Base-by-base conservation (phyloP, 225 moss, liverwort and hornwort species). In the Thuidium tamariscinum region DNA sequence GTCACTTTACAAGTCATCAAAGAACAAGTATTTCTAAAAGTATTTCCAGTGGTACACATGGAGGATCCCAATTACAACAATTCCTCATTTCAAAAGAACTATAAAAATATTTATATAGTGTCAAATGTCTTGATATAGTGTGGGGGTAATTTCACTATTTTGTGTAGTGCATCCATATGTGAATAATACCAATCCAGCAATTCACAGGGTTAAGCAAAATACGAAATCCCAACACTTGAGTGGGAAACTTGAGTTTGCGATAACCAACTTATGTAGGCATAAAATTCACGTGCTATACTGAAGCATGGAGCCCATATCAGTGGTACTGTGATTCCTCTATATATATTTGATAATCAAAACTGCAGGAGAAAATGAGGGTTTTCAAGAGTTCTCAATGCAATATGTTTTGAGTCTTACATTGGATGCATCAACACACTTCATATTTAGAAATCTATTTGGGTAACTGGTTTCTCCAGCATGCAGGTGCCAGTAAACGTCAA, bases 391-490 rank as follows among this genome's bases (percentile, higher is more conserved):
- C 13, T 41, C 27, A 37, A 69, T 39, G 61, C 60, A 51, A n/a
- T 54, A 66, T 54, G 34, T 48, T 84, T 29, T n/a, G 52, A 68
- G 84, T 74, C 60, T 64, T 61, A 49, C 56, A 57, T 34, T 51
- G 65, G 20, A 69, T 63, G 63, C 56, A 79, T n/a, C 48, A 70
- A 71, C 69, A 20, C 34, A 44, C 51, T 82, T 46, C 44, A 51
- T 18, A 21, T 55, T 41, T 83, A 64, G 39, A 90, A 82, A 46
- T 51, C 59, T 70, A 92, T 79, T 77, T 88, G 79, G 56, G 88
- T 61, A 32, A 97, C 95, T 56, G 89, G 55, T 86, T 98, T 98
- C 90, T 95, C 93, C 11, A 98, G 95, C 91, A 98, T 90, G 48
- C 86, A 90, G 20, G 93, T 94, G 72, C 95, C 95, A 29, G 95